Base-by-base conservation (phyloP, 306 rosid species). In the Rubus idaeus region DNA sequence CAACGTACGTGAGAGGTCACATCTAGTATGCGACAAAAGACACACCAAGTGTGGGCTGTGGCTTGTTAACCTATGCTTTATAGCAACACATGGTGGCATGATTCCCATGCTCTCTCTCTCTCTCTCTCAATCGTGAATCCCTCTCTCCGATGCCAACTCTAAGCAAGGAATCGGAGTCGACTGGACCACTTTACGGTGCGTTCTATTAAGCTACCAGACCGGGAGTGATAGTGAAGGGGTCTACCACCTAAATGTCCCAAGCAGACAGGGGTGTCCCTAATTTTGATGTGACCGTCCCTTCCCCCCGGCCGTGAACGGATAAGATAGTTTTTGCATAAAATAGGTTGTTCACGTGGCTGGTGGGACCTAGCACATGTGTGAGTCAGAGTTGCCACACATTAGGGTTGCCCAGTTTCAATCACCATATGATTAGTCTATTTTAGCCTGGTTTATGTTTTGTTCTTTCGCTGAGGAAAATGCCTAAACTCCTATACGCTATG, bases 281-380 rank as follows among this genome's bases (percentile, higher is more conserved):
- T 49, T 13, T 3, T 13, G 84, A 83, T 74, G 84, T 81, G 90
- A 86, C 80, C 40, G 8, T 44, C 16, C 68, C 0, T 12, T 7
- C 10, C 49, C 10, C 68, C 68, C 30, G 10, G 82, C 67, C 80
- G 85, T 80, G 87, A 84, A 65, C 44, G 74, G 88, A 84, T 87
- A 84, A 84, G 91, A 85, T 83, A 41, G 23, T 45, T 30, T 30
- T 30, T 30, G 35, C 35, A 30, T 30, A 30, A 30, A 50, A 67
- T 68, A 61, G 74, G 52, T 26, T 45, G 60, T 82, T 87, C 90
- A 87, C 90, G 87, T 87, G 88, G 44, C 80, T 44, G 4, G 17
- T 52, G 69, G 87, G 80, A 53, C 84, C 87, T 44, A 75, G 82
- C 79, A 51, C 84, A 73, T 68, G 82, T 76, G 83, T 76, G 78